Percentiles rank a stretch among this genome's conserved stretches.
These are phyloP conservation scores for Trichoderma reesei DNA, from an alignment of 495 filamentous ascomycete species.

Conservation along the genomic window DNA sequence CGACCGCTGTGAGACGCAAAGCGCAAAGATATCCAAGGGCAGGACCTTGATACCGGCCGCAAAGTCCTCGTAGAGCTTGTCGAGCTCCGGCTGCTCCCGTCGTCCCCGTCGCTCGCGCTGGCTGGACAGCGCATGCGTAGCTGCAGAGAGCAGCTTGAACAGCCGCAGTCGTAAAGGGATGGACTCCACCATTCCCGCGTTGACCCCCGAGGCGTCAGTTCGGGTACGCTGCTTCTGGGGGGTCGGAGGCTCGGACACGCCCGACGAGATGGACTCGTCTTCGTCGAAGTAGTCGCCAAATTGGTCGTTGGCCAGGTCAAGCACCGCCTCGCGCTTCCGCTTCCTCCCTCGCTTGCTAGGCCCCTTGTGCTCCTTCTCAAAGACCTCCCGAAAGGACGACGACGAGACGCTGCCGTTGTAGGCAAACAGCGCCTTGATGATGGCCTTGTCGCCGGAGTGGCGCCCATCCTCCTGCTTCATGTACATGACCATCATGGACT, in stretches of 20 bases:
- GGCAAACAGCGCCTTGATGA: conserved; percentile 34
- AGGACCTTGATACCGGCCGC: conserved; percentile 55
- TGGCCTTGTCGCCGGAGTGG: conserved; percentile 27
- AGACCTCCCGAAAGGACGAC: conserved; percentile 37
- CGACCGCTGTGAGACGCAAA: conserved; percentile 49
- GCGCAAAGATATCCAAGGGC: conserved; percentile 59
- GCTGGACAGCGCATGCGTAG: conserved; percentile 19
- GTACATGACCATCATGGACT: conserved; percentile 26
- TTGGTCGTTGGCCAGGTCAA: conserved; percentile 37
- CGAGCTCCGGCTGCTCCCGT: conserved; percentile 30
- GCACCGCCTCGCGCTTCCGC: conserved; percentile 36
- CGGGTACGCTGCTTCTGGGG: conserved; percentile 19
- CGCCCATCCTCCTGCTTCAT: conserved; percentile 32
- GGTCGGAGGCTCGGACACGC: conserved; percentile 25
- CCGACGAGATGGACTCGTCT: conserved; percentile 22
- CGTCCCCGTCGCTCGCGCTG: conserved; percentile 14
- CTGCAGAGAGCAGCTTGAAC: conserved; percentile 32
- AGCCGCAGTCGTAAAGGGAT: conserved; percentile 55
- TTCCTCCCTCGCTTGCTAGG: conserved; percentile 34
- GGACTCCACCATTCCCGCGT: conserved; percentile 42
- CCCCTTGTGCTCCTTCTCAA: conserved; percentile 35
- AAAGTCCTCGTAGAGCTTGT: conserved; percentile 59
- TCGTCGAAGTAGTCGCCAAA: conserved; percentile 37
- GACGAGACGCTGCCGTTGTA: conserved; percentile 27
- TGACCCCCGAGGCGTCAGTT: not conserved